Base-by-base conservation (phyloP, 805 yeast genomes). In the Starmerella geochares region DNA sequence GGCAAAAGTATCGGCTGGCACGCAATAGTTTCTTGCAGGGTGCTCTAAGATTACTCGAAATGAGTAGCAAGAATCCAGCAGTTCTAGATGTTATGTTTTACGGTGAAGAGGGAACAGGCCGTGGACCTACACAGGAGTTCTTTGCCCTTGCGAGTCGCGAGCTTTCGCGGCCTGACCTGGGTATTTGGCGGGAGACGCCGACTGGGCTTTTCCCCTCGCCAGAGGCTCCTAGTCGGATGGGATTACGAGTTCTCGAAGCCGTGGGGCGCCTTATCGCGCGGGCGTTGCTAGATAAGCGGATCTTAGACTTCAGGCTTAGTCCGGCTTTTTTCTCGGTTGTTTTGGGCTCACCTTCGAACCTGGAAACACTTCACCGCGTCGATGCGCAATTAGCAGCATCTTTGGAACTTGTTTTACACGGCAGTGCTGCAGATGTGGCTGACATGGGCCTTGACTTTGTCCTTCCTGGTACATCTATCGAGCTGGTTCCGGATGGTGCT, bases 81-180 rank as follows among this genome's bases (percentile, higher is more conserved):
- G 71, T 84, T 4, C 67, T 90, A 20, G 97, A 90, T 59, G 80
- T 92, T 49, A 95, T 88, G 62, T 90, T 83, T 60, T 78, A 74
- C 54, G 87, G 82, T 56, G 98, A 90, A 63, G 95, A 75, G 6
- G 98, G 97, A n/a, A 81, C 95, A 0, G 98, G 98, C 0, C 68
- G 87, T 40, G 98, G 98, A 0, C 98, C 98, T 3, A 90, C 98
- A 0, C 70, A 88, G 55, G 98, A 90, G 65, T 90, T 92, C 61
- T 90, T 86, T 61, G 79, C 96, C 0, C 70, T 73, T 14, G 86
- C 85, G 1, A 86, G 96, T 0, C 77, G 72, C 50, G 87, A 81
- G 54, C 86, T 90, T 62, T 69, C 82, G 1, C 72, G 69, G 55
- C 73, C 71, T 46, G 71, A 71, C 24, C 65, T 81, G 42, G 66